Conservation (phyloP, 805 yeast species). For the Yamadazyma olivae region DNA sequence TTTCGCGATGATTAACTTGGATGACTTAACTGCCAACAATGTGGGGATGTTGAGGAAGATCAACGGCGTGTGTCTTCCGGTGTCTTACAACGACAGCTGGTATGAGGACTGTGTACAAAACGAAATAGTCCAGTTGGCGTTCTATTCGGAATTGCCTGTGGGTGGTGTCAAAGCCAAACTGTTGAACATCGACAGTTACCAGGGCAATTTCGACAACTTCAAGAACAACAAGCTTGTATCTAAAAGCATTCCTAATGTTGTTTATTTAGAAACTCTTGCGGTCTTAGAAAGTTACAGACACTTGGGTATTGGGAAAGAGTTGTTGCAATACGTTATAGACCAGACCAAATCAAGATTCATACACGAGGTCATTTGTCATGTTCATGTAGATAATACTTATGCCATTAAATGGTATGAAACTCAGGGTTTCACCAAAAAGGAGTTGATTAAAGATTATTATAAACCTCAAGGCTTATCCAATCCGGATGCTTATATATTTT, state of each 20-base stretch:
- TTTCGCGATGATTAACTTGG: constrained; percentile 41
- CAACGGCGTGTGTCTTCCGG: constrained; percentile 51
- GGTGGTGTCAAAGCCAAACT: constrained; percentile 66
- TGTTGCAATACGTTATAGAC: constrained; percentile 55
- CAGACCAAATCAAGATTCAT: constrained; percentile 54
- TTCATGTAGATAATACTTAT: constrained; percentile 40
- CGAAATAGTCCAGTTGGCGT: constrained; percentile 58
- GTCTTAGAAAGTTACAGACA: constrained; percentile 64
- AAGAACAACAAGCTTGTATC: constrained; percentile 22
- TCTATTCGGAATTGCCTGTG: constrained; percentile 74
- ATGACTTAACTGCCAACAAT: constrained; percentile 59
- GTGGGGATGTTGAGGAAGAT: constrained; percentile 57
- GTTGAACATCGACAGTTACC: constrained; percentile 36
- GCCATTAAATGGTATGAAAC: constrained; percentile 51
- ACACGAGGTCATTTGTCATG: constrained; percentile 53
- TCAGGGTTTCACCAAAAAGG: constrained; percentile 44
- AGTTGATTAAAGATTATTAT: constrained; percentile 45
- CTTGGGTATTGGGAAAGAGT: constrained; percentile 57
- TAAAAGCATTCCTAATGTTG: constrained; percentile 43
- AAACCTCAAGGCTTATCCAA: constrained; percentile 40
- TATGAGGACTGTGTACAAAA: constrained; percentile 47
- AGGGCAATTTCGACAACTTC: constrained; percentile 21
- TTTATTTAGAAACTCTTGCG: constrained; percentile 65
- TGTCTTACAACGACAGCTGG: constrained; percentile 49
- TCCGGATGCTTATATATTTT: constrained; percentile 47